Conservation (phyloP, 2,329 filamentous ascomycete genomes). For the Penicillium sp. region DNA sequence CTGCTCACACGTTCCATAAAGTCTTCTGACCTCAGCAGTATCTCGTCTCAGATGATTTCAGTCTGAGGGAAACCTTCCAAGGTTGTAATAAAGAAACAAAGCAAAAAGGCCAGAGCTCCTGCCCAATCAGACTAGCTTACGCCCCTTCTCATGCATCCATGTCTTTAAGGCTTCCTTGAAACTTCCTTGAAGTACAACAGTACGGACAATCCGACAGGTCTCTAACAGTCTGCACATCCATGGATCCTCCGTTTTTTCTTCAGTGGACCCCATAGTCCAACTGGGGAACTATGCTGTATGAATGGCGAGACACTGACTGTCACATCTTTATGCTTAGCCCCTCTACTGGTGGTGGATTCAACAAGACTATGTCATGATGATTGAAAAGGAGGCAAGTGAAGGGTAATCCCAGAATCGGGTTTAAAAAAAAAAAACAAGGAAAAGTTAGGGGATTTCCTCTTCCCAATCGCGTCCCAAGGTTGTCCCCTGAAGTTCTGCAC, state of each 20-base stretch:
- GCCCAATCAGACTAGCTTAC: neutral
- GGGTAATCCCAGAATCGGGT: neutral
- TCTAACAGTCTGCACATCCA: neutral
- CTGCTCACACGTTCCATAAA: neutral
- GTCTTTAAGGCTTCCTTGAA: neutral
- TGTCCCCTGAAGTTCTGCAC: slow-evolving; percentile 19
- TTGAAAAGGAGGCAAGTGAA: neutral
- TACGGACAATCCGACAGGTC: neutral
- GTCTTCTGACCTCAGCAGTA: neutral
- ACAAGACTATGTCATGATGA: neutral
- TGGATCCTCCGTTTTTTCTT: slow-evolving; percentile 1
- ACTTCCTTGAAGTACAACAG: neutral
- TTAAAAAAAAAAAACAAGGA: too few relatives aligned
- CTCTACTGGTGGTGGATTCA: neutral
- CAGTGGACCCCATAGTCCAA: slow-evolving; percentile 1
- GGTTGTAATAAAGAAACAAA: neutral
- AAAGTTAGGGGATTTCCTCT: neutral
- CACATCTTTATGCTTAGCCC: neutral
- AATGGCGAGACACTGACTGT: neutral
- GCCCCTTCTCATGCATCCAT: neutral
- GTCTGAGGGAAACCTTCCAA: neutral
- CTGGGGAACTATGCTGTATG: neutral
- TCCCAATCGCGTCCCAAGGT: slow-evolving; percentile 4
- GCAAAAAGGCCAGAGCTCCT: neutral
- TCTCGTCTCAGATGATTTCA: neutral